phyloP scores from a whole-genome alignment of 495 filamentous ascomycete species.

The Bacidia gigantensis region DNA sequence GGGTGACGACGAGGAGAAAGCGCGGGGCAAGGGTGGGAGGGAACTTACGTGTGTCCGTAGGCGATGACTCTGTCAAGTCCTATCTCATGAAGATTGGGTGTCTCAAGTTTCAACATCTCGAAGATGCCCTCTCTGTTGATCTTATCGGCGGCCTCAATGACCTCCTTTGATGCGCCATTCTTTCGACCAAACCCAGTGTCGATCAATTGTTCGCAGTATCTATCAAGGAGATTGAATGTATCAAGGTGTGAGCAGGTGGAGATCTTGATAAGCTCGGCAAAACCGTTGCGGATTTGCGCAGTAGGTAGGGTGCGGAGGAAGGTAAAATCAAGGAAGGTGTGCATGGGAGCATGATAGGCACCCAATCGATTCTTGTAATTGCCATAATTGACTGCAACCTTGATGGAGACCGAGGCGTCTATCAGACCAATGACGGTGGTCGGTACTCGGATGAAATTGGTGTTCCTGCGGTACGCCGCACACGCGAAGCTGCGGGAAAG shows the following conservation, averaged over 20 bases:
- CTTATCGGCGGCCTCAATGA: conserved; percentile 40
- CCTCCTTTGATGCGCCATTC: conserved; percentile 32
- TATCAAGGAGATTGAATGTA: conserved; percentile 47
- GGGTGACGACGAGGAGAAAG: background rate
- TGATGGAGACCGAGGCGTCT: conserved; percentile 52
- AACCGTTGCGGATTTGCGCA: conserved; percentile 50
- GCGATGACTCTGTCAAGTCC: conserved; percentile 50
- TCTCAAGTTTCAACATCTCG: conserved; percentile 51
- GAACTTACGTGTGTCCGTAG: conserved; percentile 47
- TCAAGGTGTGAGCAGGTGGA: conserved; percentile 45
- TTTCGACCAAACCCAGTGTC: conserved; percentile 40
- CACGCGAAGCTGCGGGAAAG: conserved; percentile 39
- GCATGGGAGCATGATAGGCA: conserved; percentile 50
- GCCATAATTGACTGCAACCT: conserved; percentile 52
- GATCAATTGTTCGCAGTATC: conserved; percentile 47
- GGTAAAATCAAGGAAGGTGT: conserved; percentile 52
- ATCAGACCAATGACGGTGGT: conserved; percentile 55
- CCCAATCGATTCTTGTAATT: conserved; percentile 53
- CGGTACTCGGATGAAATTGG: conserved; percentile 43
- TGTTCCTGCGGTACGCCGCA: conserved; percentile 40
- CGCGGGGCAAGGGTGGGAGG: no score
- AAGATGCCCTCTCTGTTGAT: conserved; percentile 45
- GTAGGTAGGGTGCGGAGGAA: conserved; percentile 46
- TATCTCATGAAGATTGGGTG: conserved; percentile 50
- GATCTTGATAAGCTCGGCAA: conserved; percentile 55